Percentiles rank a stretch among this genome's conserved stretches.
Conservation (phyloP, 2,329 filamentous ascomycete species). For the Emmonsia crescens region DNA sequence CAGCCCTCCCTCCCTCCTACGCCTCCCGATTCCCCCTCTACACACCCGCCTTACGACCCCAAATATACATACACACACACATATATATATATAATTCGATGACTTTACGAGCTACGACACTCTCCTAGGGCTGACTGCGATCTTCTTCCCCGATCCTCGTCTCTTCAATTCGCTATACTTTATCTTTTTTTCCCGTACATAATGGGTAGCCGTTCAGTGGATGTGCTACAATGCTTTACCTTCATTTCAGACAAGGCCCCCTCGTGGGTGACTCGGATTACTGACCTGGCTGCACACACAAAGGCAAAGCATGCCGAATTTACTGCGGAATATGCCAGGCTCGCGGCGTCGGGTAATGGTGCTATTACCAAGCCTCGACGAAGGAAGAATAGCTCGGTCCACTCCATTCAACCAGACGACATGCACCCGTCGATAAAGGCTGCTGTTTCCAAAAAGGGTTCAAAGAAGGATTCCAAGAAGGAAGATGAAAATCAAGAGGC, state of each 20-base stretch:
- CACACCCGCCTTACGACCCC: neutral
- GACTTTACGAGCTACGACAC: neutral
- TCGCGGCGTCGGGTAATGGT: slow-evolving; percentile 14
- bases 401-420: slow-evolving; percentile 30
- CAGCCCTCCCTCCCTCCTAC: neutral
- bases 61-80: neutral
- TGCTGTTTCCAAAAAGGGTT: neutral
- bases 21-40: neutral
- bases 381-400: slow-evolving; percentile 33
- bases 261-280: slow-evolving; percentile 33
- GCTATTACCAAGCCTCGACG: slow-evolving; percentile 19
- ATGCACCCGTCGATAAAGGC: neutral
- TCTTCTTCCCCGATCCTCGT: neutral
- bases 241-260: slow-evolving; percentile 35
- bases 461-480: neutral
- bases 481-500: slow-evolving; percentile 2
- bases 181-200: neutral
- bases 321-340: slow-evolving; percentile 31
- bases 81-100: neutral
- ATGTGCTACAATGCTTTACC: slow-evolving; percentile 36
- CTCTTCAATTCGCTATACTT: neutral
- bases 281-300: slow-evolving; percentile 32
- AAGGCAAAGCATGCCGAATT: slow-evolving; percentile 33
- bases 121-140: neutral
- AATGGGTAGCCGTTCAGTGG: slow-evolving; percentile 19